A percentile compares a stretch with the other conserved stretches of the same genome.
These are phyloP conservation scores for Microsporum audouinii DNA, from an alignment of 2,329 filamentous ascomycete genomes.

Conservation along the genomic window DNA sequence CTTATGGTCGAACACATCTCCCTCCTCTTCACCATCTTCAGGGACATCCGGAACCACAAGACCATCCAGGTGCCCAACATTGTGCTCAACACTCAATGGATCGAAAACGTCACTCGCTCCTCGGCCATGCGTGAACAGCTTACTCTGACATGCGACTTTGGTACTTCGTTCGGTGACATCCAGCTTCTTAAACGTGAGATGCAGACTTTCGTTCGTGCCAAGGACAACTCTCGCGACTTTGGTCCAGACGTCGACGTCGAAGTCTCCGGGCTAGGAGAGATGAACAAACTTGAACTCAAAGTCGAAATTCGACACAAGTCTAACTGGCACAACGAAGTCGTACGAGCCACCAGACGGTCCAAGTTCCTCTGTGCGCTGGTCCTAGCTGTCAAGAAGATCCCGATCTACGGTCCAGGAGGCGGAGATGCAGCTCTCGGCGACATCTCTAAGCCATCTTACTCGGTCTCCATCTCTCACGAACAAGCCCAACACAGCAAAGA, in stretches of 20 bases:
- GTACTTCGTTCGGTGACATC: constrained; percentile 80
- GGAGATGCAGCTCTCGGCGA: constrained; percentile 51
- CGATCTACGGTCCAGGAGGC: constrained; percentile 71
- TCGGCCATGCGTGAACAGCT: constrained; percentile 85
- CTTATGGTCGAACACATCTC: constrained; percentile 90
- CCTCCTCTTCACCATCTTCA: constrained; percentile 84
- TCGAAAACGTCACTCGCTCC: constrained; percentile 85
- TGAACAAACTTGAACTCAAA: constrained; percentile 76
- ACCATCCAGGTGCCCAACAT: constrained; percentile 80
- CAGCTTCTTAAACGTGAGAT: constrained; percentile 76
- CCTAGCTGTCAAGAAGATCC: constrained; percentile 71
- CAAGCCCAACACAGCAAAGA: constrained; percentile 55
- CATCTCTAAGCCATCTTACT: constrained; percentile 64
- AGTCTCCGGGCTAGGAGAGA: constrained; percentile 64
- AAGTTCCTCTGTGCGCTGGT: constrained; percentile 96
- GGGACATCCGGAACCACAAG: constrained; percentile 69
- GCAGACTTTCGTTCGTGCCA: constrained; percentile 67
- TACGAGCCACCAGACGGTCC: constrained; percentile 69
- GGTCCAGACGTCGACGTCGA: constrained; percentile 70
- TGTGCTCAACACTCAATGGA: constrained; percentile 79
- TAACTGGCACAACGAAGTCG: constrained; percentile 77
- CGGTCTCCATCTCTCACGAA: constrained; percentile 60
- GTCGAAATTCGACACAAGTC: constrained; percentile 85
- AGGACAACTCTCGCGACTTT: constrained; percentile 87
- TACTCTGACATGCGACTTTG: constrained; percentile 68